Evolutionary conservation across 116 monocot species (phyloP).

Genomic region (Cymodocea nodosa): DNA sequence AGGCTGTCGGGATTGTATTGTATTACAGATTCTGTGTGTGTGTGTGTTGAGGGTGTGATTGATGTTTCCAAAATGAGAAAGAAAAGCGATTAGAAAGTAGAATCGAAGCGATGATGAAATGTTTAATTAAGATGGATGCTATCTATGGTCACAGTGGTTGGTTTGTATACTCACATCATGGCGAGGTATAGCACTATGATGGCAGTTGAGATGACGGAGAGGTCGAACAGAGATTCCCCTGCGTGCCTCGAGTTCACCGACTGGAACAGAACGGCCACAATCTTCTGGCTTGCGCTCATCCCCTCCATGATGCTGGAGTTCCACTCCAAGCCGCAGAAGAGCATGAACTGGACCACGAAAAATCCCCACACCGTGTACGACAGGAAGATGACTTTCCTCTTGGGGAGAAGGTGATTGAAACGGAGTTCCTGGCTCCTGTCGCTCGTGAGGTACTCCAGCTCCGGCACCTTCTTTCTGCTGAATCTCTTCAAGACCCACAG

Average conservation of each 20-base stretch:
- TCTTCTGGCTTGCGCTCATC: conserved; percentile 28
- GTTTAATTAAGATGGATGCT: too few species aligned
- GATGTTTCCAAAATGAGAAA: too few species aligned
- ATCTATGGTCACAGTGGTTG: background rate
- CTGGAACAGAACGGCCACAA: conserved; percentile 30
- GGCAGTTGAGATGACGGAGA: conserved; percentile 31
- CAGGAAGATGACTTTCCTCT: background rate
- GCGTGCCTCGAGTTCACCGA: conserved; percentile 41
- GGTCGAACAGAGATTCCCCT: conserved; percentile 38
- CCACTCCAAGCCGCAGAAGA: conserved; percentile 46
- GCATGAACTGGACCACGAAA: conserved; percentile 4
- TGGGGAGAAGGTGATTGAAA: conserved; percentile 1
- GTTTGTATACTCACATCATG: conserved; percentile 42
- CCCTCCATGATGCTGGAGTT: conserved; percentile 20
- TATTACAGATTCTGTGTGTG: too few species aligned
- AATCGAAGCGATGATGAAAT: too few species aligned
- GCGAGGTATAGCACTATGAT: conserved; percentile 27
- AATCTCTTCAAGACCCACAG: conserved; percentile 16
- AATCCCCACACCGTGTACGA: conserved; percentile 6
- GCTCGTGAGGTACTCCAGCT: conserved; percentile 5
- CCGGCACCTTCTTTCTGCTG: background rate
- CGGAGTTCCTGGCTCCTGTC: background rate
- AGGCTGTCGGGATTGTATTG: too few species aligned
- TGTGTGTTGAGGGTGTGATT: too few species aligned
- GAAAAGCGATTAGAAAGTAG: background rate